Evolutionary conservation across 2,329 filamentous ascomycete genomes (phyloP), one percentile per base, ranked within the genome.

Genomic region (Penicillium sp.): DNA sequence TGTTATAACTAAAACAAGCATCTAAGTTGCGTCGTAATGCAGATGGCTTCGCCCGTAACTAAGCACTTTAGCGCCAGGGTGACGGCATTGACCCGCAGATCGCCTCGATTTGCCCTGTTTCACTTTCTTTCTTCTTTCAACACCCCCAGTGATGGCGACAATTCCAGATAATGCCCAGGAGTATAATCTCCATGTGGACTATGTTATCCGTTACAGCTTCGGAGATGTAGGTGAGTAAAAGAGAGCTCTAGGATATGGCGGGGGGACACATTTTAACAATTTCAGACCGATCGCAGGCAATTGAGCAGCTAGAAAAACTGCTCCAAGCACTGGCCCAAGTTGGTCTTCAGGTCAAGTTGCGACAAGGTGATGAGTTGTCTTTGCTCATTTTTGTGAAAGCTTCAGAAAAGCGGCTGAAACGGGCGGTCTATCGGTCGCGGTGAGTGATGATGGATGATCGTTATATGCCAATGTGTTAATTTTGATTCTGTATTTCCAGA

Each of bases 361-460:
- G 94, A 62, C 86, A 88, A 64, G 92, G 91, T 53, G 87, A 89
- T 63, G 83, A 87, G 48, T 82, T 85, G 57, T 91, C 90, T 6
- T 79, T 97, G 48, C 82, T 97, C 43, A 78, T 99, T 66, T 97
- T 99, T 72, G 84, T 93, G 70, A 89, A 89, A 72, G 86, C 96
- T 39, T 86, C 88, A 29, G 93, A 91, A 29, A 83, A 89, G 64
- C 86, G 91, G 65, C 82, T 99, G 63, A 84, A 83, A 60, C 86
- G 87, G 63, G 92, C 96, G 66, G 85, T 96, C 52, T 96, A 97
- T 77, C 86, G 91, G 63, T 90, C 90, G 53, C 86, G 86, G 86
- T 86, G 71, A 47, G 72, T 56, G 41, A n/a, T 55, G 39, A 17
- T n/a, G 19, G 15, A 13, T 31, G 36, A 38, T 41, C 9, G 12